A percentile compares a stretch with the other conserved stretches of the same genome.
These are phyloP conservation scores for Trypanosoma boissoni DNA, from an alignment of 208 protist genomes.

Conservation along the genomic window DNA sequence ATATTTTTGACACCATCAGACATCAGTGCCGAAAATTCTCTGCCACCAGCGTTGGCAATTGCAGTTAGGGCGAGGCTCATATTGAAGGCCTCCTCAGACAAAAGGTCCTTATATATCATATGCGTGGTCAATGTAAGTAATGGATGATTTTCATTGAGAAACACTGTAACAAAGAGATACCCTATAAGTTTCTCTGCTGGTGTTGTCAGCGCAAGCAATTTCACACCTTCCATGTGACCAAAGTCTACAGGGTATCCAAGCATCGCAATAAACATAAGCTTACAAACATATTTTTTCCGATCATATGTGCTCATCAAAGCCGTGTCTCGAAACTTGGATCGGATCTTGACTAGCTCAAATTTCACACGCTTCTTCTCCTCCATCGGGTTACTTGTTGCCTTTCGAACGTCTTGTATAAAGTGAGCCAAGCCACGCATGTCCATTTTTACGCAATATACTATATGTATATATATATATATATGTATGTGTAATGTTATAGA, in stretches of 20 bases:
- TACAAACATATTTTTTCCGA: constrained; percentile 99
- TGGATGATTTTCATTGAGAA: constrained; percentile 97
- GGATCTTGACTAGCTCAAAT: constrained; percentile 99
- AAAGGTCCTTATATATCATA: constrained; percentile 95
- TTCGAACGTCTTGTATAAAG: constrained; percentile 95
- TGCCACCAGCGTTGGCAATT: constrained; percentile 97
- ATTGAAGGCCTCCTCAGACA: constrained; percentile 86
- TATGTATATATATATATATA: neutral
- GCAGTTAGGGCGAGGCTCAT: constrained; percentile 95
- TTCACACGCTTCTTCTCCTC: constrained; percentile 95
- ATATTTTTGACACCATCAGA: constrained; percentile 93
- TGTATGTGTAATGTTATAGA: constrained; percentile 6
- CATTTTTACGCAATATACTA: constrained; percentile 61
- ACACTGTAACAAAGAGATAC: constrained; percentile 94
- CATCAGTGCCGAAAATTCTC: constrained; percentile 98
- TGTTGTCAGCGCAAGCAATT: constrained; percentile 94
- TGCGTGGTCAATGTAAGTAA: constrained; percentile 98
- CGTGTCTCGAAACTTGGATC: constrained; percentile 94
- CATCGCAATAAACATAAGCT: constrained; percentile 99
- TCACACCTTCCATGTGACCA: constrained; percentile 99
- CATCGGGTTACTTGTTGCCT: constrained; percentile 90
- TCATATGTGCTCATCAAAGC: constrained; percentile 93
- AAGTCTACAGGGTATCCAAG: constrained; percentile 99
- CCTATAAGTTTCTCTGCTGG: constrained; percentile 98
- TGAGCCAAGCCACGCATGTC: constrained; percentile 96